phyloP scores from a whole-genome alignment of 257 asterid species.

The Osmanthus fragrans region DNA sequence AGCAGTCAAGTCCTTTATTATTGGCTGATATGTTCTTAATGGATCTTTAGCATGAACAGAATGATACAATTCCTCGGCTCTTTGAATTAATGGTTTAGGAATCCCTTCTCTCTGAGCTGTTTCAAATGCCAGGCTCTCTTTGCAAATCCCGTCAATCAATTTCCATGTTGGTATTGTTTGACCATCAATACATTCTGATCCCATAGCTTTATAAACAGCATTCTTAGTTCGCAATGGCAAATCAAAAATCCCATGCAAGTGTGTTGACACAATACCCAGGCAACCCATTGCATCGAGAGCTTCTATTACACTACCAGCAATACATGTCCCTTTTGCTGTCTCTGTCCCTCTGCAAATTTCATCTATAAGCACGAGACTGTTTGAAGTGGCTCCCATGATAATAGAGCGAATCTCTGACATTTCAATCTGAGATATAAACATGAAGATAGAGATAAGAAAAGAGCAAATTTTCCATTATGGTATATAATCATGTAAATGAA shows the following conservation, averaged over 20 bases:
- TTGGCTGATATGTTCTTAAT: conserved; percentile 13
- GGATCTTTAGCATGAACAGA: conserved; percentile 51
- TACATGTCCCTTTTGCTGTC: conserved; percentile 96
- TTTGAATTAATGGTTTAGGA: conserved; percentile 58
- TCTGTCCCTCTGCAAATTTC: conserved; percentile 99
- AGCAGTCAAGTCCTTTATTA: conserved; percentile 18
- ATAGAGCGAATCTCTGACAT: conserved; percentile 96
- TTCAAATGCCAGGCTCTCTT: conserved; percentile 97
- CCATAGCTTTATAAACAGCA: conserved; percentile 79
- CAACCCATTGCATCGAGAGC: conserved; percentile 69
- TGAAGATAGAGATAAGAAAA: background rate
- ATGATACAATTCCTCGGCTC: conserved; percentile 74
- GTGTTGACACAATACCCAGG: conserved; percentile 89
- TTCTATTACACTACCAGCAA: conserved; percentile 94
- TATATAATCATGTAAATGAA: background rate
- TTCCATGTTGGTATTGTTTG: conserved; percentile 85
- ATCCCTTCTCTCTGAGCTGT: conserved; percentile 92
- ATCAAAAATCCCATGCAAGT: conserved; percentile 91
- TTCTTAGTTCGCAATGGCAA: conserved; percentile 58
- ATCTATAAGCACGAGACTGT: conserved; percentile 89
- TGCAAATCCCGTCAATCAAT: conserved; percentile 79
- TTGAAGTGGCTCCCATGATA: conserved; percentile 68
- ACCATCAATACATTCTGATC: conserved; percentile 56
- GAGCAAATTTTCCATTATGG: background rate
- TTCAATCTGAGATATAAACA: conserved; percentile 64